Base-by-base conservation (phyloP, 169 alveolate species). In the Plasmodium adleri region DNA sequence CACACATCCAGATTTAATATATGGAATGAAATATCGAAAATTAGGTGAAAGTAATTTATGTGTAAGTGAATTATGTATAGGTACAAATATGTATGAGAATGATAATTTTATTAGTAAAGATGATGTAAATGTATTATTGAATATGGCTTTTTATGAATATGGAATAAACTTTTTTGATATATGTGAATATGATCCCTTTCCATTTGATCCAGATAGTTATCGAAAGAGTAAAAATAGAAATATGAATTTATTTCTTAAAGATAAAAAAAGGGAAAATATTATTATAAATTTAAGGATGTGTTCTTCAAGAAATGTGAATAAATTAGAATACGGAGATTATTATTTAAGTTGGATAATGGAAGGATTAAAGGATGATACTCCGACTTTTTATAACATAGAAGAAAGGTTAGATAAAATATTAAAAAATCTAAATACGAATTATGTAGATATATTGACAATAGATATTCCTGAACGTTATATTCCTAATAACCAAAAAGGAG, bases 181-280 rank as follows among this genome's bases (percentile, higher is more conserved):
- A 6, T 93, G 96, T 54, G 97, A 95, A 59, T 93, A 85, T 71
- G 97, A 94, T 80, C 97, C 97, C 7, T 88, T 92, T 70, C 97
- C 97, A 17, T 76, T 72, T 54, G 95, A 92, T 52, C 96, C 96
- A 0, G 75, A 92, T 58, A 93, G 95, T 49, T 93, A 91, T 73
- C 93, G 93, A 70, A 74, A 89, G 26, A 94, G 96, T 58, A 96
- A 95, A 63, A 94, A 93, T 47, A 88, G 73, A 47, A 90, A 93
- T 52, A 54, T 95, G 88, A 80, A 92, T 17, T 58, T 63, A 45
- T 94, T 93, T 72, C 76, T 95, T 62, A 60, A 67, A 32, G 80
- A 87, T 39, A 85, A 73, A 50, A 78, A 92, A 63, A 70, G 95
- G 20, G 92, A 75, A 71, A 92, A 92, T 50, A 66, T 92, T n/a